phyloP scores from a whole-genome alignment of 2,329 filamentous ascomycete species.

The Thielaviopsis ethacetica region DNA sequence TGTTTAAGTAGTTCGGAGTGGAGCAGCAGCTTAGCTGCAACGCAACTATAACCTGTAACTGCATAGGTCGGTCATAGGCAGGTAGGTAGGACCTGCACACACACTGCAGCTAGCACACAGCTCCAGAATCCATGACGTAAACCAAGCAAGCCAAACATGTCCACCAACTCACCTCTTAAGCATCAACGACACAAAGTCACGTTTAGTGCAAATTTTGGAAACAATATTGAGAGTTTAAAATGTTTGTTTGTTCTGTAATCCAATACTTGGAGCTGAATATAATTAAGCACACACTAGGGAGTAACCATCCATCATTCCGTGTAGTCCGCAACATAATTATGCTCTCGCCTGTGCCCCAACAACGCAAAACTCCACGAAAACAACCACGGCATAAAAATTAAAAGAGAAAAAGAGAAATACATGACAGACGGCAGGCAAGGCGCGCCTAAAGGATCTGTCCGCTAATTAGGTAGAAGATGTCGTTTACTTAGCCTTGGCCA shows the following conservation, averaged over 20 bases:
- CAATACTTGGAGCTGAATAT: not conserved
- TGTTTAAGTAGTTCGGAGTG: not conserved
- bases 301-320: not conserved
- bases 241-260: not conserved
- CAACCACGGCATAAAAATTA: not conserved
- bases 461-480: not conserved
- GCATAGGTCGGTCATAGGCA: too few relatives aligned
- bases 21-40: not conserved
- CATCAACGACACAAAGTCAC: not conserved
- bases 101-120: not conserved
- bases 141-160: not conserved
- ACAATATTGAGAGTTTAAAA: not conserved
- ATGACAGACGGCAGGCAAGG: not conserved
- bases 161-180: not conserved
- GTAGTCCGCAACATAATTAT: not conserved
- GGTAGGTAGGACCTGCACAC: not conserved
- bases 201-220: not conserved
- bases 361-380: not conserved
- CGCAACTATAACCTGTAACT: not conserved
- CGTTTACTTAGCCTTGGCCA: slow-evolving; percentile 61
- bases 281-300: not conserved
- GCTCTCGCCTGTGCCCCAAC: not conserved
- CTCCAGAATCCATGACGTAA: not conserved
- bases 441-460: not conserved
- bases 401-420: not conserved